Conservation (phyloP, 495 filamentous ascomycete species). For the Trypethelium eluteriae region DNA sequence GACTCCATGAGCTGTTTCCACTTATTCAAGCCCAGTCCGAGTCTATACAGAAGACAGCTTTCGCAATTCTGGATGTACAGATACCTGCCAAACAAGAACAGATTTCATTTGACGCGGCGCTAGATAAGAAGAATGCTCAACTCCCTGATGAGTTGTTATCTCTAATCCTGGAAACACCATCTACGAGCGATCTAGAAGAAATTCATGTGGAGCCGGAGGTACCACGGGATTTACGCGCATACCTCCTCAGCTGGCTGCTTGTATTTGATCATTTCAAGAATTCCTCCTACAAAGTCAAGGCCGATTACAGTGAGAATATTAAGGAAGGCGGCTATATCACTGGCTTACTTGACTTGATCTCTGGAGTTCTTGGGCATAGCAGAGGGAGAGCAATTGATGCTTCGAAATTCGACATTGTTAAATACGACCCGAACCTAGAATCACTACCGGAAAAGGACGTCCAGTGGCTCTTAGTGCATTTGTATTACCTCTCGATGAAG, state of each 20-base stretch:
- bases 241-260: conserved; percentile 85
- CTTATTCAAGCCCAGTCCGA: conserved; percentile 69
- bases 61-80: conserved; percentile 66
- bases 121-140: conserved; percentile 60
- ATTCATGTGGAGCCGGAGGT: conserved; percentile 45
- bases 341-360: conserved; percentile 66
- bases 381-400: conserved; percentile 61
- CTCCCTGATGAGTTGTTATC: conserved; percentile 45
- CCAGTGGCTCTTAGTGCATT: conserved; percentile 73
- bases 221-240: conserved; percentile 53
- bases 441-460: conserved; percentile 59
- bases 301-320: conserved; percentile 66
- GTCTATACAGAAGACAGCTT: conserved; percentile 70
- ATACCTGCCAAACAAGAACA: conserved; percentile 73
- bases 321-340: conserved; percentile 63
- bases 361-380: conserved; percentile 71
- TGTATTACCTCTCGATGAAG: conserved; percentile 74
- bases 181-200: conserved; percentile 35
- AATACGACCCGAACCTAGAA: conserved; percentile 53
- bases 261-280: conserved; percentile 80
- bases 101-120: conserved; percentile 68
- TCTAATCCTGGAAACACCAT: conserved; percentile 40
- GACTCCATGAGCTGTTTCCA: conserved; percentile 54
- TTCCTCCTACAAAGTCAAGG: conserved; percentile 67
- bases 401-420: conserved; percentile 58